phyloP scores from a whole-genome alignment of 345 rosid species.

The Anastatica hierochuntica region DNA sequence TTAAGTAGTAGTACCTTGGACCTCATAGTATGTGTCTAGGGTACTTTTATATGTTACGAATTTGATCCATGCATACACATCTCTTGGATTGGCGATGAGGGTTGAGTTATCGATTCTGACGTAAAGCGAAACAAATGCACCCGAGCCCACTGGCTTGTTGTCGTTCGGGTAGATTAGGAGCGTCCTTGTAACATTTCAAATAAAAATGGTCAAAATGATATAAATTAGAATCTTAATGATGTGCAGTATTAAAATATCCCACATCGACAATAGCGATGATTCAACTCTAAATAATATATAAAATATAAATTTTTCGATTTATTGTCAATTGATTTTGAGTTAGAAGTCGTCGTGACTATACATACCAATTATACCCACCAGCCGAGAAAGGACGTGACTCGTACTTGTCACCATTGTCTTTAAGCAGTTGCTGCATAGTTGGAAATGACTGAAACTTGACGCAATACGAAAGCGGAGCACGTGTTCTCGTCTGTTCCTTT shows the following conservation, averaged over 20 bases:
- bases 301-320: too few relatives aligned
- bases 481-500: too few relatives aligned
- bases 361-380: not conserved
- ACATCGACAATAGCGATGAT: too few relatives aligned
- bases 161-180: constrained; percentile 11
- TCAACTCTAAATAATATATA: too few relatives aligned
- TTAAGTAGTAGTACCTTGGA: constrained; percentile 8
- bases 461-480: constrained; percentile 20
- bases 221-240: not conserved
- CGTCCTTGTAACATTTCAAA: constrained; percentile 8
- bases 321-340: too few relatives aligned
- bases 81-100: constrained; percentile 7
- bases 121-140: constrained; percentile 11
- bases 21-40: not conserved
- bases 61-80: constrained; percentile 21
- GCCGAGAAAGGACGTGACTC: not conserved
- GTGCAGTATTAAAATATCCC: too few relatives aligned
- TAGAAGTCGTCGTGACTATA: too few relatives aligned
- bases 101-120: constrained; percentile 17
- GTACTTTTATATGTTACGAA: constrained; percentile 12
- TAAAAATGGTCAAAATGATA: not conserved
- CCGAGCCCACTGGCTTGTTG: not conserved
- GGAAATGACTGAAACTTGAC: constrained; percentile 18
- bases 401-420: constrained; percentile 6
- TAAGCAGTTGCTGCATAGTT: not conserved